Conservation (phyloP, 1,139 yeast species). For the Wickerhamiella pararugosa region DNA sequence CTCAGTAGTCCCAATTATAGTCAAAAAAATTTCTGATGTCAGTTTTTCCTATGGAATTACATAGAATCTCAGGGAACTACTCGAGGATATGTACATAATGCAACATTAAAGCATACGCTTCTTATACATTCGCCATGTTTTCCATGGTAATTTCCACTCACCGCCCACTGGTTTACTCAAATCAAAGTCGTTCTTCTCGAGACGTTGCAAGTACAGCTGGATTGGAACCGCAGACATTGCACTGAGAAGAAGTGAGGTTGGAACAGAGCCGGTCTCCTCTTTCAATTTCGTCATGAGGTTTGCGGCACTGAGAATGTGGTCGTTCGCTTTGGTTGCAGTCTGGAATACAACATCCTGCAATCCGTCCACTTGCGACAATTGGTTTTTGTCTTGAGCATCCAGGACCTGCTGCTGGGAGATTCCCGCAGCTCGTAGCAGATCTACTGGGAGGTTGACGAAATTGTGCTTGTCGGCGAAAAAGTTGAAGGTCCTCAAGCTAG, state of each 20-base stretch:
- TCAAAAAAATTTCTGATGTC: no score
- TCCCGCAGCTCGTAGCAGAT: conserved; percentile 37
- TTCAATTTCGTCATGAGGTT: conserved; percentile 32
- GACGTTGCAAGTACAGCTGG: conserved; percentile 40
- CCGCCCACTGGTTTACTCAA: conserved; percentile 35
- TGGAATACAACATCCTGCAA: conserved; percentile 52
- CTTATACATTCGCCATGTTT: conserved; percentile 41
- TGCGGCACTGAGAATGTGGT: conserved; percentile 58
- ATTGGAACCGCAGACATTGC: conserved; percentile 53
- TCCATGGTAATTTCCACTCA: conserved; percentile 67
- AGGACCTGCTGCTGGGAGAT: conserved; percentile 49
- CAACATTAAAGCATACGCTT: conserved; percentile 25
- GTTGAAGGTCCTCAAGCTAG: conserved; percentile 45
- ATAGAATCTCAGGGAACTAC: no score
- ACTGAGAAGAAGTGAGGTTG: conserved; percentile 57
- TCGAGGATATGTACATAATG: no score
- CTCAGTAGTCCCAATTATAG: no score
- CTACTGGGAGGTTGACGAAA: conserved; percentile 42
- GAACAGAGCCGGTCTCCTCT: conserved; percentile 29
- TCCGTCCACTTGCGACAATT: background rate
- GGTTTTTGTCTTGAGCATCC: conserved; percentile 19
- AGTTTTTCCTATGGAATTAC: no score
- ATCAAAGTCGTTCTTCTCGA: conserved; percentile 55
- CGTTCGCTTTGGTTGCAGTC: conserved; percentile 64
- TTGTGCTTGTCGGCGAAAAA: conserved; percentile 42